A percentile compares a stretch with the other conserved stretches of the same genome.
Conservation (phyloP, 2,329 filamentous ascomycete genomes). For the Cytospora chrysosperma region DNA sequence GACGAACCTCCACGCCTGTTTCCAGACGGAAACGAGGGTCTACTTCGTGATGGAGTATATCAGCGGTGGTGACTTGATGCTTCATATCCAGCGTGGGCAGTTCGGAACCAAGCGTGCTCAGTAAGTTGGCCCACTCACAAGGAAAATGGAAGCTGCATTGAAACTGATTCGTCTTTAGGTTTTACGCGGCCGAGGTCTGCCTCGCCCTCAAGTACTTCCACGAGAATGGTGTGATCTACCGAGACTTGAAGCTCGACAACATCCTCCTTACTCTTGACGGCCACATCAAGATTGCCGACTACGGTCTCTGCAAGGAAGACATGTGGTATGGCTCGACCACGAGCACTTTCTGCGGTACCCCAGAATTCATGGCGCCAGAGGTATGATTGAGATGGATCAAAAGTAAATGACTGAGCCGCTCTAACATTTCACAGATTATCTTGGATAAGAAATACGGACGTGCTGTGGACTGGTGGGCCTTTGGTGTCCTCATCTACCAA, state of each 20-base stretch:
- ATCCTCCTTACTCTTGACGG: constrained; percentile 93
- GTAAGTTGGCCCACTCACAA: constrained; percentile 52
- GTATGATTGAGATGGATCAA: constrained; percentile 46
- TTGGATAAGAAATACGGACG: constrained; percentile 98
- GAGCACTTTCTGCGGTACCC: constrained; percentile 98
- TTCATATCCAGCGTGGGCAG: constrained; percentile 95
- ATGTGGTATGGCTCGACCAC: constrained; percentile 99
- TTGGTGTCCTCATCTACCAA: constrained; percentile 97
- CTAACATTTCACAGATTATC: constrained; percentile 63
- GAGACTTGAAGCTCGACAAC: constrained; percentile 90
- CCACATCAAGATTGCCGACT: constrained; percentile 98
- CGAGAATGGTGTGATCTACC: constrained; percentile 98
- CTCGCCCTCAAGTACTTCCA: constrained; percentile 98
- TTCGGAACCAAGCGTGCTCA: constrained; percentile 96
- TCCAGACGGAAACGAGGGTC: constrained; percentile 96
- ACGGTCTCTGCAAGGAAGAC: constrained; percentile 98
- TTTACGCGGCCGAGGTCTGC: constrained; percentile 97
- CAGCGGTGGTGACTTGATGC: constrained; percentile 96
- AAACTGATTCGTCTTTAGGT: constrained; percentile 51
- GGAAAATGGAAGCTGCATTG: not conserved
- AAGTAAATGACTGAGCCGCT: not conserved
- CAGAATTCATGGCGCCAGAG: constrained; percentile 99
- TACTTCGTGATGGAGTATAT: constrained; percentile 99
- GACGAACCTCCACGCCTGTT: constrained; percentile 92
- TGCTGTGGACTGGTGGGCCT: constrained; percentile 99